Evolutionary conservation across 441 rosid genomes (phyloP).

Genomic region (Gossypium davidsonii): DNA sequence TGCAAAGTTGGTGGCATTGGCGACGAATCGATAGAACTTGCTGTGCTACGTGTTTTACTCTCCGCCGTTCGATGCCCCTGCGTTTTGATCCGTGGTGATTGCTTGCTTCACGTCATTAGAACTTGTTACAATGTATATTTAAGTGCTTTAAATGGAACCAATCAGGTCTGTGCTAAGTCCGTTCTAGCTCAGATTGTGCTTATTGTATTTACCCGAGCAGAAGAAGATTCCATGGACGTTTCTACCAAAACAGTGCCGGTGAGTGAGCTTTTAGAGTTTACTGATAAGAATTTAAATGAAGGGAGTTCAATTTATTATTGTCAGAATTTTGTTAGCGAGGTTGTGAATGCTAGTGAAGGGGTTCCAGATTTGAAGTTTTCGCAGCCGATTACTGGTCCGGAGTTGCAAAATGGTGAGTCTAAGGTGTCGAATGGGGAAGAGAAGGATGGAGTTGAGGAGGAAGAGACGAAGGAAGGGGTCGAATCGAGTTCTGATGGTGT

Average conservation of each 20-base stretch:
- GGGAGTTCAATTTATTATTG: conserved; percentile 72
- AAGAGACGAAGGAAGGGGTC: conserved; percentile 25
- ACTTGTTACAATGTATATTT: conserved; percentile 91
- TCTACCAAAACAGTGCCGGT: conserved; percentile 51
- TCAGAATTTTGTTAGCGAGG: conserved; percentile 73
- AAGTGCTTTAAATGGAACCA: conserved; percentile 73
- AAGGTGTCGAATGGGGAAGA: conserved; percentile 26
- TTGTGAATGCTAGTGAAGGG: conserved; percentile 60
- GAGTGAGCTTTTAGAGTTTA: conserved; percentile 65
- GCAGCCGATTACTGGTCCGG: conserved; percentile 9
- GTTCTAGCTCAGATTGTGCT: conserved; percentile 84
- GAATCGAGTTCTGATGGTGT: conserved; percentile 24
- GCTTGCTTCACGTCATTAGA: conserved; percentile 60
- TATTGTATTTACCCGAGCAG: conserved; percentile 67
- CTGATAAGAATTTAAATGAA: conserved; percentile 84
- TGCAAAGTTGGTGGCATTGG: conserved; percentile 62
- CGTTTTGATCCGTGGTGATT: conserved; percentile 75
- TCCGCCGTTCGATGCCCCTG: conserved; percentile 70
- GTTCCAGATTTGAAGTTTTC: conserved; percentile 33
- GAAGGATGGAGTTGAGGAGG: conserved; percentile 25
- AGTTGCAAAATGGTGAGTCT: conserved; percentile 36
- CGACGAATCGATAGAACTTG: conserved; percentile 67
- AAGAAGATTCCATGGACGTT: conserved; percentile 60
- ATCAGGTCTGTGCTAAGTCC: conserved; percentile 96
- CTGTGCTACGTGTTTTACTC: conserved; percentile 68